These are phyloP conservation scores for Symbiodinium pilosum DNA, from an alignment of 73 alveolate genomes.

Conservation along the genomic window DNA sequence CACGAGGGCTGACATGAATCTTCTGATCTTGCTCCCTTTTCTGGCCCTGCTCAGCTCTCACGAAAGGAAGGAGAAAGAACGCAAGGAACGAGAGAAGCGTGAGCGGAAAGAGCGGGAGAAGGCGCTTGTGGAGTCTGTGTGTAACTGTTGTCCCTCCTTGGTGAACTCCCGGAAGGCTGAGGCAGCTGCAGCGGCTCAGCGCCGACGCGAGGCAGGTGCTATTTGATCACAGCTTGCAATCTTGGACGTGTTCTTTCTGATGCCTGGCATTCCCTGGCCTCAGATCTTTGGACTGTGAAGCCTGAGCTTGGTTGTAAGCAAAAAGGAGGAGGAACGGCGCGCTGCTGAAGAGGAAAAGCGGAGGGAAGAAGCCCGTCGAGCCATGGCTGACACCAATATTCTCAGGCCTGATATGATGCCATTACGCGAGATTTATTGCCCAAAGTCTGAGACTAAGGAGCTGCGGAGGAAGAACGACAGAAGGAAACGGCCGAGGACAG, in stretches of 20 bases:
- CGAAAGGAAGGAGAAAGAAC: not conserved
- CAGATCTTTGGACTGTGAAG: too few species aligned
- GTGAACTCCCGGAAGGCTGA: not conserved
- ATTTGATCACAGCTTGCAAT: too few species aligned
- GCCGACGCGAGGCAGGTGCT: not conserved
- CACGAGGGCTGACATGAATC: not conserved
- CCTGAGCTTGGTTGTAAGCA: too few species aligned
- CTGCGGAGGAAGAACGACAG: not conserved
- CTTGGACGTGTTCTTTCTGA: too few species aligned
- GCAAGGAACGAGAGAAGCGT: constrained; percentile 57
- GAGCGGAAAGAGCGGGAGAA: constrained; percentile 30
- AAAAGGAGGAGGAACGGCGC: not conserved
- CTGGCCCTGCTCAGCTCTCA: not conserved
- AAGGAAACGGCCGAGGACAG: not conserved
- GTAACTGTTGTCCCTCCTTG: too few species aligned
- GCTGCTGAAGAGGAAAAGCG: not conserved
- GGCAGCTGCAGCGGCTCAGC: constrained; percentile 14
- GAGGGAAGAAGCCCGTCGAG: not conserved
- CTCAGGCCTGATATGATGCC: too few species aligned
- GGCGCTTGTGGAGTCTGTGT: not conserved
- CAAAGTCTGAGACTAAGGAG: too few species aligned
- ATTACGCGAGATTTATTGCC: too few species aligned
- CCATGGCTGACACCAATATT: too few species aligned
- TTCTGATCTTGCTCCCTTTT: not conserved
- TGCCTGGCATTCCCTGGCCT: too few species aligned